These are phyloP conservation scores for Pulicaria dysenterica DNA, from an alignment of 129 eudicot genomes.

Conservation along the genomic window DNA sequence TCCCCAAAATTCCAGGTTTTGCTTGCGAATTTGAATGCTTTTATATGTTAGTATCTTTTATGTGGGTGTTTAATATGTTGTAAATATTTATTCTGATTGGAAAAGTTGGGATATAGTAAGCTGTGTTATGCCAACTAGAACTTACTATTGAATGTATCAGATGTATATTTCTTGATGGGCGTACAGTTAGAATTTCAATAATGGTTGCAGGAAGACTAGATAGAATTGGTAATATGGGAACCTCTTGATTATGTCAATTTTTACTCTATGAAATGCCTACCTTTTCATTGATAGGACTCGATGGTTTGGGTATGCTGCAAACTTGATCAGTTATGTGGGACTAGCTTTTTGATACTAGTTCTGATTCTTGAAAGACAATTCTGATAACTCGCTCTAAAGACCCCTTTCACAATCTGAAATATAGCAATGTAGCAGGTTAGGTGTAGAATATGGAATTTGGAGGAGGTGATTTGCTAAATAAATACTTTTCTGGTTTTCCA, in stretches of 20 bases:
- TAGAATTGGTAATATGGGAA: too few relatives aligned
- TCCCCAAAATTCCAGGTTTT: constrained; percentile 56
- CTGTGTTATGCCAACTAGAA: neutral
- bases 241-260: too few relatives aligned
- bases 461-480: neutral
- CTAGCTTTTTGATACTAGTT: neutral
- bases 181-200: too few relatives aligned
- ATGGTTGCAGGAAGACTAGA: too few relatives aligned
- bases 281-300: neutral
- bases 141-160: constrained; percentile 20
- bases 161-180: neutral
- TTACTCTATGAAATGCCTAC: too few relatives aligned
- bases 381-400: neutral
- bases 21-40: constrained; percentile 19
- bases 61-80: neutral
- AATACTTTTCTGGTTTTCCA: too few relatives aligned
- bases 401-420: neutral
- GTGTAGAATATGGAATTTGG: neutral
- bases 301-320: neutral
- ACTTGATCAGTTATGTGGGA: neutral
- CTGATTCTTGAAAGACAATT: constrained; percentile 13
- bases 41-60: neutral
- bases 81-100: neutral
- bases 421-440: neutral
- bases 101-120: neutral